Percentiles rank a stretch among this genome's conserved stretches.
These are phyloP conservation scores for Yamadazyma olivae DNA, from an alignment of 805 yeast species.

Conservation along the genomic window DNA sequence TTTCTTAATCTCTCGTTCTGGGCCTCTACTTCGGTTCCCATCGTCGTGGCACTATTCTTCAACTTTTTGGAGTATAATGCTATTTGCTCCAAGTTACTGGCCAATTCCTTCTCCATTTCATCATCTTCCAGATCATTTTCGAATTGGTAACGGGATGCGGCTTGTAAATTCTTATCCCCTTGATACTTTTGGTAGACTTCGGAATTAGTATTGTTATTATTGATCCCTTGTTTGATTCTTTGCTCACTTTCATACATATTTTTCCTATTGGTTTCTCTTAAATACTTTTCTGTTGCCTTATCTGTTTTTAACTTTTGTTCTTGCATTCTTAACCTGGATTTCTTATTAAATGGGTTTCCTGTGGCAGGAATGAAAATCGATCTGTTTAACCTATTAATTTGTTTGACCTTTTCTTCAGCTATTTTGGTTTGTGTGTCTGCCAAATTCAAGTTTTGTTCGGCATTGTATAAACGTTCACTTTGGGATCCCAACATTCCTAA, in stretches of 20 bases:
- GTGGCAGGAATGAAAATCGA: conserved; percentile 74
- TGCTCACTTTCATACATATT: conserved; percentile 64
- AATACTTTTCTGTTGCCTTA: conserved; percentile 57
- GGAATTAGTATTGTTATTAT: conserved; percentile 33
- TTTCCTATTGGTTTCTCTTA: conserved; percentile 58
- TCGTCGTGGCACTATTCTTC: conserved; percentile 66
- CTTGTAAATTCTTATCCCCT: conserved; percentile 50
- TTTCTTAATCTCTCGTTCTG: conserved; percentile 73
- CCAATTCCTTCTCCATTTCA: conserved; percentile 85
- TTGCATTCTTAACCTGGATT: conserved; percentile 66
- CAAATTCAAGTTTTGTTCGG: conserved; percentile 72
- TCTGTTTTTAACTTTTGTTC: conserved; percentile 67
- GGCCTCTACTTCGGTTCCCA: conserved; percentile 72
- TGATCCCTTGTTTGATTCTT: conserved; percentile 62
- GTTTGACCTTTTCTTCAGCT: conserved; percentile 79
- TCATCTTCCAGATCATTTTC: conserved; percentile 93
- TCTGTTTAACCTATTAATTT: conserved; percentile 75
- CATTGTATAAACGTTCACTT: conserved; percentile 75
- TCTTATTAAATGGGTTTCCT: conserved; percentile 84
- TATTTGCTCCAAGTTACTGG: conserved; percentile 77
- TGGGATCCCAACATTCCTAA: conserved; percentile 93
- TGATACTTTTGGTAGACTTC: conserved; percentile 46
- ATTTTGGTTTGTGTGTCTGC: conserved; percentile 79
- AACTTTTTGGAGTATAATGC: conserved; percentile 65
- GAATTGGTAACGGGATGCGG: conserved; percentile 71